phyloP scores from a whole-genome alignment of 1,284 basidiomycete genomes.

The Naganishia sp. region DNA sequence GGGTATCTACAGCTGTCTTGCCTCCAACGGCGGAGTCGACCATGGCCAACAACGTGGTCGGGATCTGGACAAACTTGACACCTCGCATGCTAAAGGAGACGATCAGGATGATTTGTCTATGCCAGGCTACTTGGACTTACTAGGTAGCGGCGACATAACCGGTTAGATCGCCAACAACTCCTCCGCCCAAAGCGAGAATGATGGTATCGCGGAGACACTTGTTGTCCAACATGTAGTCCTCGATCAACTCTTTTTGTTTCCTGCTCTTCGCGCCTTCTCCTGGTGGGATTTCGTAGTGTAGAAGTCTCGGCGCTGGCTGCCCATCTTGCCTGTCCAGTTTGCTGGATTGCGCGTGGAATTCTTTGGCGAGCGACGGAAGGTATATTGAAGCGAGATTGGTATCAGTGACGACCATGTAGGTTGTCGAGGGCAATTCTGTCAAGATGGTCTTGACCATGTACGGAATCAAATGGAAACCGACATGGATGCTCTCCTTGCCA shows the following conservation, averaged over 20 bases:
- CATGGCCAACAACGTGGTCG: conserved; percentile 96
- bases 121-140: conserved; percentile 58
- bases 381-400: conserved; percentile 80
- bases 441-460: conserved; percentile 82
- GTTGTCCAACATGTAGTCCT: conserved; percentile 87
- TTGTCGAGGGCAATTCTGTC: conserved; percentile 72
- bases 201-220: conserved; percentile 92
- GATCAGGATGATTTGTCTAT: not conserved
- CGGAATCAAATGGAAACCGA: conserved; percentile 83
- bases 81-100: conserved; percentile 69
- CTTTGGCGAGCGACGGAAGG: conserved; percentile 66
- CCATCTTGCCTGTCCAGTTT: conserved; percentile 45
- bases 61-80: conserved; percentile 91
- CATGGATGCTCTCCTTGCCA: conserved; percentile 82
- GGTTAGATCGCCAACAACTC: conserved; percentile 93
- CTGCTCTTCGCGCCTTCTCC: conserved; percentile 92
- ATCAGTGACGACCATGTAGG: conserved; percentile 93
- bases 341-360: conserved; percentile 62
- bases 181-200: conserved; percentile 89
- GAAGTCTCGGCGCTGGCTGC: conserved; percentile 61
- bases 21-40: conserved; percentile 97
- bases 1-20: conserved; percentile 98
- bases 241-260: conserved; percentile 87
- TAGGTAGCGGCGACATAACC: conserved; percentile 99
- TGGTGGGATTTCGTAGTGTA: conserved; percentile 78